Evolutionary conservation across 2,329 filamentous ascomycete genomes (phyloP).

Genomic region (Aspergillus aculeatinus): DNA sequence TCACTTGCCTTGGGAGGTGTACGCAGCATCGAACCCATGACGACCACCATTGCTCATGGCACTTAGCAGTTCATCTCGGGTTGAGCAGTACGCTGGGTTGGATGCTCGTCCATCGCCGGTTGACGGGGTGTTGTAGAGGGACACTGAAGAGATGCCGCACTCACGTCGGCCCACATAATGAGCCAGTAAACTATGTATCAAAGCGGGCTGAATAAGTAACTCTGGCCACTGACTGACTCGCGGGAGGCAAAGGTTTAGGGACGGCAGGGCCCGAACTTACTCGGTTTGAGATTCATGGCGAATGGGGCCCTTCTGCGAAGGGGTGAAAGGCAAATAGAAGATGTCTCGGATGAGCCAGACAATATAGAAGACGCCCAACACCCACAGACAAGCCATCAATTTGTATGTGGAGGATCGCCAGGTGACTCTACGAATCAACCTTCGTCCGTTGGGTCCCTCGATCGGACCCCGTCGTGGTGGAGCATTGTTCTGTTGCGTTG

Average conservation of each 20-base stretch:
- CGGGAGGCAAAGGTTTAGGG: neutral
- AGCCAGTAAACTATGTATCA: slow-evolving; percentile 33
- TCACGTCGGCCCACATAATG: slow-evolving; percentile 38
- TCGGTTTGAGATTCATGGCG: slow-evolving; percentile 18
- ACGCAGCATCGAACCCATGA: slow-evolving; percentile 43
- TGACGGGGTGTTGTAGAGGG: slow-evolving; percentile 35
- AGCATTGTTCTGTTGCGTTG: slow-evolving; percentile 23
- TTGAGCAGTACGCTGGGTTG: slow-evolving; percentile 31
- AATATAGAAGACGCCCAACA: slow-evolving; percentile 41
- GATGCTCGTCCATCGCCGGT: slow-evolving; percentile 14
- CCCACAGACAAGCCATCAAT: slow-evolving; percentile 42
- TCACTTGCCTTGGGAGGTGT: slow-evolving; percentile 35
- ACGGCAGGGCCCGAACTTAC: slow-evolving; percentile 20
- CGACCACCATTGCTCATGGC: slow-evolving; percentile 45
- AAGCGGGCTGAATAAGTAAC: slow-evolving; percentile 17
- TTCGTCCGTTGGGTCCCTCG: slow-evolving; percentile 41
- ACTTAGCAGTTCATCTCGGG: slow-evolving; percentile 37
- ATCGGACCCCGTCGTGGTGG: slow-evolving; percentile 38
- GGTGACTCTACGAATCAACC: slow-evolving; percentile 41
- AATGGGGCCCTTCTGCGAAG: slow-evolving; percentile 19
- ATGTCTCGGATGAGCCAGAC: slow-evolving; percentile 43
- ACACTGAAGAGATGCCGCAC: slow-evolving; percentile 36
- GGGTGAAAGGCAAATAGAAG: slow-evolving; percentile 37
- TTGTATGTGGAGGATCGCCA: slow-evolving; percentile 46
- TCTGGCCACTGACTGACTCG: slow-evolving; percentile 8